Evolutionary conservation across 108 stramenopile species (phyloP), one percentile per base, ranked within the genome.

Genomic region (Mediolabrus comicus): DNA sequence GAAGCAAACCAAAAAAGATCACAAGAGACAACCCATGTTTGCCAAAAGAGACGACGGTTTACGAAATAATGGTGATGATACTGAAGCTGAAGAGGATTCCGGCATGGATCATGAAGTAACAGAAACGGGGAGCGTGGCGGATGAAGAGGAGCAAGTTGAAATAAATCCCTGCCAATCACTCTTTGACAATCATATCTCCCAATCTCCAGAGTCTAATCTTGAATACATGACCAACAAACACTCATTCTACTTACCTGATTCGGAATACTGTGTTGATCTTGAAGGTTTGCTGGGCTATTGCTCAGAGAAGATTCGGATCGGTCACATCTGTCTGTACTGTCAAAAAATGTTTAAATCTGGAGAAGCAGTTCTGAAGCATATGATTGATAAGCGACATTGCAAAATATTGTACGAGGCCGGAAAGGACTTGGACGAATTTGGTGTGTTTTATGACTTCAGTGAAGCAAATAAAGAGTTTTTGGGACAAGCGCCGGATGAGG

Each of bases 371-470:
- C 84, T 88, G 81, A 77, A 85, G 59, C 91, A 94, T 77, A 93
- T 95, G 96, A 79, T 79, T 33, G 82, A 75, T 71, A 92, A 84
- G 59, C 61, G 74, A 38, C 98, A 99, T 75, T 87, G 90, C 55
- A 96, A 96, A 75, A 71, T 99, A 7, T 57, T 75, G 38, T 98
- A 98, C 65, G 96, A 98, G 81, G 77, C 82, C 35, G 86, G 90
- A 25, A 84, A 89, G 7, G 95, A 95, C 75, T 75, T 92, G 82
- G 95, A 97, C 34, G 98, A 98, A 62, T 92, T 92, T 61, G 92
- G 89, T 39, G 88, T 90, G n/a, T 99, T 98, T 84, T 99, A 97
- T 78, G 96, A 98, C 67, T 99, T 98, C 67, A 62, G 59, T 33
- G 36, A 53, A 26, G 92, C 87, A n/a, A 80, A 97, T 79, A 64